Conservation (phyloP, 169 alveolate genomes). For the Plasmodium vivax region DNA sequence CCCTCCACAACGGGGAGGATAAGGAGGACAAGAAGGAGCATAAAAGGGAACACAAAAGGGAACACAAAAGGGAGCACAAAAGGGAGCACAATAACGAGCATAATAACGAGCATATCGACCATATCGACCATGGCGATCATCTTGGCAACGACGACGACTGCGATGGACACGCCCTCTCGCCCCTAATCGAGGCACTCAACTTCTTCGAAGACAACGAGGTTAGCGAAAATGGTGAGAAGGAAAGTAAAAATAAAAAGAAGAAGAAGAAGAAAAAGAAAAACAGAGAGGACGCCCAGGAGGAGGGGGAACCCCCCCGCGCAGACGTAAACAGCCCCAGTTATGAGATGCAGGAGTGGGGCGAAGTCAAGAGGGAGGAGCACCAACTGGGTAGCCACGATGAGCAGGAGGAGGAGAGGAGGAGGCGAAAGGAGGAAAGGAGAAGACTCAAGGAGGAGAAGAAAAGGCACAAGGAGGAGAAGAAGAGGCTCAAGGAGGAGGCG, state of each 20-base stretch:
- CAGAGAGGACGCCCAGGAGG: not conserved
- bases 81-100: too few species aligned
- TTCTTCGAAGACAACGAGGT: not conserved
- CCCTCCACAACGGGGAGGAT: not conserved
- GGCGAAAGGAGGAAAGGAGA: not conserved
- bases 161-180: not conserved
- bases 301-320: not conserved
- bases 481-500: not conserved
- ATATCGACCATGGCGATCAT: not conserved
- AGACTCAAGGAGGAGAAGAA: not conserved
- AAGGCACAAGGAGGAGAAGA: not conserved
- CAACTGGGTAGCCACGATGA: not conserved
- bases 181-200: slow-evolving; percentile 18
- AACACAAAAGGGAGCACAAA: too few species aligned
- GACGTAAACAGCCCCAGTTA: not conserved
- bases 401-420: not conserved
- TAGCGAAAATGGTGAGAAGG: not conserved
- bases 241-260: slow-evolving; percentile 5
- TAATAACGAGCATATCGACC: too few species aligned
- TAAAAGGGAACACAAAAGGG: too few species aligned
- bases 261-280: slow-evolving; percentile 7
- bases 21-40: not conserved
- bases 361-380: not conserved
- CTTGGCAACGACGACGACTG: not conserved
- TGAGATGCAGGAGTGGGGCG: not conserved